Percentiles rank a stretch among this genome's conserved stretches.
Evolutionary conservation across 345 rosid species (phyloP).

Genomic region (Jatropha curcas): DNA sequence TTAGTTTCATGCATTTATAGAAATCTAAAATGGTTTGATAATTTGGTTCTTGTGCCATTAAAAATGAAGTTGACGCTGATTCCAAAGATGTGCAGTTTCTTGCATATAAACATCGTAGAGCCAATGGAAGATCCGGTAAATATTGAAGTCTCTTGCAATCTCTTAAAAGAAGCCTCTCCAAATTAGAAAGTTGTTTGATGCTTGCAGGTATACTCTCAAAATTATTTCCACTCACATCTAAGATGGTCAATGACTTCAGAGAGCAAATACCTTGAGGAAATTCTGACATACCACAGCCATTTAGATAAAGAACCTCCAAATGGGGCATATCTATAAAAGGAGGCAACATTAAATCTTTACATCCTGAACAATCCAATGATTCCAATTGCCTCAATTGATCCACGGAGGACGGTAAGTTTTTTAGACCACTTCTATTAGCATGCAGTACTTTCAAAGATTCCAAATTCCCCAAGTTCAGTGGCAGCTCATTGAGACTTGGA

Average conservation of each 20-base stretch:
- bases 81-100: background rate
- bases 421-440: background rate
- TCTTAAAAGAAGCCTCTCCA: background rate
- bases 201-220: background rate
- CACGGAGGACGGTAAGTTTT: background rate
- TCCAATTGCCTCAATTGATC: background rate
- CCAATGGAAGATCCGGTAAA: background rate
- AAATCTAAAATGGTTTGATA: background rate
- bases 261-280: background rate
- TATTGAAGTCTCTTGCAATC: background rate
- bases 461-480: background rate
- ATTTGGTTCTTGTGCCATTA: background rate
- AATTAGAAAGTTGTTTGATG: background rate
- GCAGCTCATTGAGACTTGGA: background rate
- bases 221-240: background rate
- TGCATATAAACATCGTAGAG: background rate
- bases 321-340: background rate
- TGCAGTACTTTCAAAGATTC: background rate
- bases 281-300: background rate
- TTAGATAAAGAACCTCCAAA: too few relatives aligned
- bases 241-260: background rate
- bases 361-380: background rate
- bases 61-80: background rate
- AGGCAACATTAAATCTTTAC: background rate
- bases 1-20: background rate